These are phyloP conservation scores for Chalciporus piperatus DNA, from an alignment of 768 basidiomycete genomes.

Conservation along the genomic window DNA sequence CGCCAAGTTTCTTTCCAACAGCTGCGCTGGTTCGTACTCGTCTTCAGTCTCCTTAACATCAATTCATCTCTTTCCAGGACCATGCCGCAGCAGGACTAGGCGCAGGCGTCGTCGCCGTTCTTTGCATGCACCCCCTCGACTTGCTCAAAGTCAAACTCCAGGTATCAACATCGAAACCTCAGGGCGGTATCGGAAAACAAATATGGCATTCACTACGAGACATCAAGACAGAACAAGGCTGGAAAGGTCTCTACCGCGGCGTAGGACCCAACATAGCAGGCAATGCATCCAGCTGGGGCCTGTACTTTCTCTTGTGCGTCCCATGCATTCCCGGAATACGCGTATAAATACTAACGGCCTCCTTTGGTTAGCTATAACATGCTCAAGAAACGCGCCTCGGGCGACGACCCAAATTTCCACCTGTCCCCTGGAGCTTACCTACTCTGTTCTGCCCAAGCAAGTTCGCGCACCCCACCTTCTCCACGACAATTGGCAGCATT, in stretches of 20 bases:
- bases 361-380: constrained; percentile 73
- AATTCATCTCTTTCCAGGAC: constrained; percentile 53
- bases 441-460: constrained; percentile 91
- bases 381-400: constrained; percentile 78
- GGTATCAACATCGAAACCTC: constrained; percentile 66
- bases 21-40: constrained; percentile 30
- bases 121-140: constrained; percentile 97
- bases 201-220: constrained; percentile 75
- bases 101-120: constrained; percentile 87
- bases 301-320: constrained; percentile 96
- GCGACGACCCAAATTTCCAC: constrained; percentile 59
- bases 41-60: not conserved
- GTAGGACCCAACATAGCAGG: constrained; percentile 89
- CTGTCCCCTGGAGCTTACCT: constrained; percentile 80
- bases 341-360: constrained; percentile 3
- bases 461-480: constrained; percentile 53
- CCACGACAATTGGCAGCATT: constrained; percentile 5
- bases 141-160: constrained; percentile 93
- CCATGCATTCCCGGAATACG: not conserved
- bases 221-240: constrained; percentile 74
- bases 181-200: constrained; percentile 61
- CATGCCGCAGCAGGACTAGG: constrained; percentile 93
- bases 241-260: constrained; percentile 87
- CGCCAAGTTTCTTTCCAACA: constrained; percentile 43
- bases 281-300: constrained; percentile 94